A percentile compares a stretch with the other conserved stretches of the same genome.
These are phyloP conservation scores for Elymus sibiricus DNA, from an alignment of 176 grass and related monocot genomes.

Conservation along the genomic window DNA sequence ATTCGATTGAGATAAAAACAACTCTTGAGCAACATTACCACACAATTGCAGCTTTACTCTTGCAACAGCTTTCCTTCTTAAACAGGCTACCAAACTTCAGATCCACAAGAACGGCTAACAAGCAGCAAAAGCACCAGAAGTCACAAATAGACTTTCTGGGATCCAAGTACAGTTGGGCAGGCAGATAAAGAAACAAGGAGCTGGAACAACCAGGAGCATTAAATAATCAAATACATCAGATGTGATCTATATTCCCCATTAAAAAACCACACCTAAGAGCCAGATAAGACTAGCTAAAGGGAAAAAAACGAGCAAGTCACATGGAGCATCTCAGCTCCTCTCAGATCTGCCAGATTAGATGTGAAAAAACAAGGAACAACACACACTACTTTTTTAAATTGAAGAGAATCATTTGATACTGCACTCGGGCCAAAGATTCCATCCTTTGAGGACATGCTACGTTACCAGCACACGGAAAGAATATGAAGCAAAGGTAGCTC, in stretches of 20 bases:
- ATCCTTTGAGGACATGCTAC: conserved; percentile 33
- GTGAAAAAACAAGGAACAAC: conserved; percentile 45
- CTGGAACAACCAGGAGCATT: conserved; percentile 29
- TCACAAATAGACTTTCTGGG: conserved; percentile 34
- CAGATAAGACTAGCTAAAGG: conserved; percentile 23
- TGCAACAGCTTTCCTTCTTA: background rate
- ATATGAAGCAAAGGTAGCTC: conserved; percentile 41
- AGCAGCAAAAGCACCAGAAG: conserved; percentile 29
- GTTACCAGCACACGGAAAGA: conserved; percentile 36
- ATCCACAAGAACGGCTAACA: conserved; percentile 34
- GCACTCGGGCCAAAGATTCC: conserved; percentile 38
- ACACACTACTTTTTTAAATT: conserved; percentile 25
- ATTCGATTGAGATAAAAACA: background rate
- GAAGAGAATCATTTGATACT: conserved; percentile 42
- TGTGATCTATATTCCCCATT: conserved; percentile 50
- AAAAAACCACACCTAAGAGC: conserved; percentile 31
- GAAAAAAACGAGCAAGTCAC: conserved; percentile 28
- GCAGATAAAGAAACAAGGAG: conserved; percentile 30
- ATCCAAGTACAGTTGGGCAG: conserved; percentile 22
- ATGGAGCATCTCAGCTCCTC: conserved; percentile 47
- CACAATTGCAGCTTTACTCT: conserved; percentile 14
- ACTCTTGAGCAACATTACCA: conserved; percentile 13
- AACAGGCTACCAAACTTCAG: conserved; percentile 23
- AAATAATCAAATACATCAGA: conserved; percentile 42
- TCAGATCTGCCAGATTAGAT: conserved; percentile 47